Base-by-base conservation (phyloP, 345 rosid species). In the Raphanus raphanistrum region DNA sequence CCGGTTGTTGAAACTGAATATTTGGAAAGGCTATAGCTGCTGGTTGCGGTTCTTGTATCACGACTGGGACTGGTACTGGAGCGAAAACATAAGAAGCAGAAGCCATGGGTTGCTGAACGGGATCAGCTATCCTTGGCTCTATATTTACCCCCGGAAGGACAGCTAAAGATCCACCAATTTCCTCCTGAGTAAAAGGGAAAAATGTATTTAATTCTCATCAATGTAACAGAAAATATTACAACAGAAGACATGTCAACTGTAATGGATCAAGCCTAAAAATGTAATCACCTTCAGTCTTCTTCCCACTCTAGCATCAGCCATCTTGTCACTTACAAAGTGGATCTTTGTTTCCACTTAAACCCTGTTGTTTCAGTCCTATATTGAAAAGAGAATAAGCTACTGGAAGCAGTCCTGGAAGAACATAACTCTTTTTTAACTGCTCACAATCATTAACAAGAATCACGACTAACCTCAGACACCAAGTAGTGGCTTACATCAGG, bases 401-500 rank as follows among this genome's bases (percentile, higher is more conserved):
- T 69, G 66, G 73, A 65, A 76, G 61, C 68, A 58, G 60, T 55
- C 57, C 52, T 43, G 28, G 33, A 38, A 62, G 71, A 25, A 58
- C 32, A 74, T 57, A 4, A 1, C 5, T 4, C n/a, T 45, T 13
- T 45, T 13, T 13, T 67, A 74, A 38, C 55, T 43, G 63, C 71
- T 66, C 6, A 10, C 8, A 27, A 38, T 52, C 60, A 79, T 70
- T 60, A 41, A 41, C 28, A 60, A 71, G 45, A 48, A 71, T 65
- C 62, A 48, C 43, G 13, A 86, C 96, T 84, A 78, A 96, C 99
- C 99, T 93, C 98, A 10, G 94, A 76, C 71, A 85, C 92, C 81
- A 93, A 84, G 84, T 88, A 93, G 81, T 84, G 89, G 91, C 99
- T 88, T 85, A 96, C 98, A 81, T 96, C 98, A 54, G 98, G 98